Evolutionary conservation across 176 grass and related monocot genomes (phyloP), one percentile per base, ranked within the genome.

Genomic region (Triticum monococcum): DNA sequence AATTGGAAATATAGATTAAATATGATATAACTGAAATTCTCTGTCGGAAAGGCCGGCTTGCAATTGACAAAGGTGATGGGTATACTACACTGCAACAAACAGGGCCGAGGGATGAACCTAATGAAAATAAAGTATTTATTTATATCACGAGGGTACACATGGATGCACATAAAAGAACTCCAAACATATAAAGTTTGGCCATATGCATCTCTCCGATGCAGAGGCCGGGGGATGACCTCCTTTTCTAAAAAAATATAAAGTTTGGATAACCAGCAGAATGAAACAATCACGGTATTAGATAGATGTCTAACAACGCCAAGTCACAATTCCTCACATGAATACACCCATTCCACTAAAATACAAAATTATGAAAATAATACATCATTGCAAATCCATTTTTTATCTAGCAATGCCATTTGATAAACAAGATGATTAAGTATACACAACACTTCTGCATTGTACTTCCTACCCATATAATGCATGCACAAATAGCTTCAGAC

Each of bases 401-500:
- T 14, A 17, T 38, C 22, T 38, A 59, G 12, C 17, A 52, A 3
- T 25, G 80, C 1, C 52, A 41, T 72, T 33, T 72, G 81, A 73
- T 28, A 60, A 9, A 71, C 46, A 72, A 69, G 26, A 69, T 12
- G 37, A 60, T 20, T 16, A 57, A 68, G 16, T 73, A 32, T 43
- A 64, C 16, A 48, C 4, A 76, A 32, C 40, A 1, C 43, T 4
- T 64, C 9, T 84, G 30, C 5, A 28, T 10, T 62, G 10, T 84
- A 50, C 14, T 71, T 86, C 67, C 12, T 87, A 64, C 85, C 78
- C 85, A 65, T 65, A 81, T 52, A 74, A 26, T 64, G 85, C 85
- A 87, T 87, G 78, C 28, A 81, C 28, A 65, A 87, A 81, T 31
- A 87, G 68, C 85, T 87, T 81, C 85, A 87, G 66, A 65, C 26